These are phyloP conservation scores for Starmera amethionina DNA, from an alignment of 805 yeast genomes.

Conservation along the genomic window DNA sequence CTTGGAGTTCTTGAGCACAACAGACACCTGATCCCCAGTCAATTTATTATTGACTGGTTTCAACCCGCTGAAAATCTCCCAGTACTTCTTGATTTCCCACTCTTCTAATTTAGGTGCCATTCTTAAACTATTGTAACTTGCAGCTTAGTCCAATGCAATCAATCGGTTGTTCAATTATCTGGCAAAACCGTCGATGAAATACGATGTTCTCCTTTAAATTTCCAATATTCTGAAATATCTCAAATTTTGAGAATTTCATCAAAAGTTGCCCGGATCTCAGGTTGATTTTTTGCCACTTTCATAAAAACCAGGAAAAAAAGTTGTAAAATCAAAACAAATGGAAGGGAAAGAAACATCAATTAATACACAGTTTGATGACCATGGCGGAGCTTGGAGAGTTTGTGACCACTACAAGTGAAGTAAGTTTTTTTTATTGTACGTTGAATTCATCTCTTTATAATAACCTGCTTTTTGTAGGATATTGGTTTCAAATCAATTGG, in stretches of 20 bases:
- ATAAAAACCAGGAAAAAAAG: too few species aligned
- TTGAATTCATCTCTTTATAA: not conserved
- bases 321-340: too few species aligned
- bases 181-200: too few species aligned
- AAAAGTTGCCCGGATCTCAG: too few species aligned
- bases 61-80: slow-evolving; percentile 94
- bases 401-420: not conserved
- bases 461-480: slow-evolving; percentile 19
- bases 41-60: slow-evolving; percentile 73
- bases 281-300: too few species aligned
- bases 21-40: slow-evolving; percentile 74
- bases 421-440: not conserved
- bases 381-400: not conserved
- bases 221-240: too few species aligned
- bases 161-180: too few species aligned
- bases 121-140: slow-evolving; percentile 1
- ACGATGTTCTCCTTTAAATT: too few species aligned
- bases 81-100: slow-evolving; percentile 93
- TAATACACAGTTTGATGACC: too few species aligned
- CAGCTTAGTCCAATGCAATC: too few species aligned
- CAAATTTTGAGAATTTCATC: too few species aligned
- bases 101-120: slow-evolving; percentile 64
- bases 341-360: too few species aligned
- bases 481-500: slow-evolving; percentile 34
- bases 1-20: slow-evolving; percentile 83